These are phyloP conservation scores for Trichoderma sp. DNA, from an alignment of 2,329 filamentous ascomycete species.

Conservation along the genomic window DNA sequence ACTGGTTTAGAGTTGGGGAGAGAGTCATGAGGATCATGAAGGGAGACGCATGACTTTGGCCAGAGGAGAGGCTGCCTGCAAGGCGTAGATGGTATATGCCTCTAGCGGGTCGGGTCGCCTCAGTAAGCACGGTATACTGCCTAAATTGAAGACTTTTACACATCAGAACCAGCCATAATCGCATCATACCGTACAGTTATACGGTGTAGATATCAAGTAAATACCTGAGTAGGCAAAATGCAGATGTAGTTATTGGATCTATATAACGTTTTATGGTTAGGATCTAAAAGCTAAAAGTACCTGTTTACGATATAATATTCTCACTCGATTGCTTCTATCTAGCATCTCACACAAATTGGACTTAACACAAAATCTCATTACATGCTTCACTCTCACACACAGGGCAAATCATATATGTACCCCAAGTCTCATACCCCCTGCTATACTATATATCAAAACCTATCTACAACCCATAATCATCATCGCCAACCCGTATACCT, in stretches of 20 bases:
- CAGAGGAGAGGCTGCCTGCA: not conserved
- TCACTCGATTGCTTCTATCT: not conserved
- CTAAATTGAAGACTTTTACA: not conserved
- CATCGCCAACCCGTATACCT: not conserved
- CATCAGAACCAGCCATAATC: not conserved
- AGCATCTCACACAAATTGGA: not conserved
- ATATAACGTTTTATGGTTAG: not conserved
- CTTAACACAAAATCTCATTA: not conserved
- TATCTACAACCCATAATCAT: conserved; percentile 1
- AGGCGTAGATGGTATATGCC: not conserved
- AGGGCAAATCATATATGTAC: not conserved
- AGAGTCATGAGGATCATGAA: not conserved
- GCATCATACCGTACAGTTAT: not conserved
- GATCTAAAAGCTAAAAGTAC: not conserved
- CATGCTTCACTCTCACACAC: not conserved
- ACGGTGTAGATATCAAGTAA: not conserved
- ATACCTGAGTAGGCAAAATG: not conserved
- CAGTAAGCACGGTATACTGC: conserved; percentile 8
- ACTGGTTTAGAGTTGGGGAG: not conserved
- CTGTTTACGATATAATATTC: not conserved
- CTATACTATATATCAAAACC: not conserved
- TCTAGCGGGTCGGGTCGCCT: conserved; percentile 14
- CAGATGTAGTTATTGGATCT: not conserved
- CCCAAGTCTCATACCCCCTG: not conserved
- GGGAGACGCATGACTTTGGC: not conserved